Evolutionary conservation across 768 basidiomycete genomes (phyloP).

Genomic region (Rhodotorula kratochvilovae): DNA sequence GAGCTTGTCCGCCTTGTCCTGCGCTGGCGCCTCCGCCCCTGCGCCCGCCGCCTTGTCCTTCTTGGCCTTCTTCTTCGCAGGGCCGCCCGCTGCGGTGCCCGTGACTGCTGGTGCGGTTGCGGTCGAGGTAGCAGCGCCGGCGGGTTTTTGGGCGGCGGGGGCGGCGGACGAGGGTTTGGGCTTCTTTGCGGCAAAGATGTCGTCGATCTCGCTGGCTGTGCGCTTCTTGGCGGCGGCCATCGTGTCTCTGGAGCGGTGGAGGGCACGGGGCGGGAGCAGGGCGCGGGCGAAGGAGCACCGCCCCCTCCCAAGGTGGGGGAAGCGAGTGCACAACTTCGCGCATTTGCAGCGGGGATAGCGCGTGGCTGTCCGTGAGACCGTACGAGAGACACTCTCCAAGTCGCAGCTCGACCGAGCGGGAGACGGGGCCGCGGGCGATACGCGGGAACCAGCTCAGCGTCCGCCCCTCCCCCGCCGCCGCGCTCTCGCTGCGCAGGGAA

Average conservation of each 20-base stretch:
- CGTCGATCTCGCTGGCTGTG: constrained; percentile 34
- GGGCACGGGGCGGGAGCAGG: not conserved
- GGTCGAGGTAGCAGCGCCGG: not conserved
- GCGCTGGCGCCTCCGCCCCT: not conserved
- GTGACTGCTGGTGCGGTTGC: not conserved
- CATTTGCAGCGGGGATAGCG: no score
- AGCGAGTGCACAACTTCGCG: no score
- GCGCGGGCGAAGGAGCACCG: not conserved
- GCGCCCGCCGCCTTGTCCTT: constrained; percentile 6
- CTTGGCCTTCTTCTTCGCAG: constrained; percentile 4
- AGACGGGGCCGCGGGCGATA: no score
- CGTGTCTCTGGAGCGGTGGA: not conserved
- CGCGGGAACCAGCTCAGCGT: no score
- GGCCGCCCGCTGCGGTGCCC: not conserved
- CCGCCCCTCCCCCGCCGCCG: no score
- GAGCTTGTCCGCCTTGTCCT: not conserved
- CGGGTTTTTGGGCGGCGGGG: not conserved
- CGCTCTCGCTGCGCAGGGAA: no score
- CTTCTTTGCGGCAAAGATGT: constrained; percentile 35
- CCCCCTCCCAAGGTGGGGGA: no score
- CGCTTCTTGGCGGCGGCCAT: constrained; percentile 15
- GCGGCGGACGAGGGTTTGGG: constrained; percentile 16
- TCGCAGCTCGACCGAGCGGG: no score
- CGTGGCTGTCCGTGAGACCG: no score
- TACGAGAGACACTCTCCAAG: no score